Conservation (phyloP, 306 rosid genomes). For the Cajanus cajan region DNA sequence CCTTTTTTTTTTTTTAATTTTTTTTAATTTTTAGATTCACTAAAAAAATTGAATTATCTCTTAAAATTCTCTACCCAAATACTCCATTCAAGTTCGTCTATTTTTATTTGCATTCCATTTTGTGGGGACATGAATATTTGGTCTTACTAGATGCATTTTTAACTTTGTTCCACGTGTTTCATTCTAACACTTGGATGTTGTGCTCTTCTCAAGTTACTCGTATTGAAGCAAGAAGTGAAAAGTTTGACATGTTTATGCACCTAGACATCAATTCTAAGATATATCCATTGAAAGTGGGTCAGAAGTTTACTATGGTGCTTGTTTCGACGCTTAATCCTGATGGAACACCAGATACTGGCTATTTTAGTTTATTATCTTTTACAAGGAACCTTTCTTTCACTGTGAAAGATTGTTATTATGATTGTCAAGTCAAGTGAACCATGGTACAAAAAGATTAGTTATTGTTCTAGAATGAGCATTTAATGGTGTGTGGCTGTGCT, state of each 20-base stretch:
- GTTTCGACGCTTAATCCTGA: constrained; percentile 83
- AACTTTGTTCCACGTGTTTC: neutral
- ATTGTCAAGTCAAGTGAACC: neutral
- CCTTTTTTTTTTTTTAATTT: too few relatives aligned
- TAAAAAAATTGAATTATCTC: neutral
- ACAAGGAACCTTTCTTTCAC: neutral
- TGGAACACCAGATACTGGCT: constrained; percentile 89
- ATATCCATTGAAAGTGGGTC: constrained; percentile 73
- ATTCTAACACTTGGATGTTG: neutral
- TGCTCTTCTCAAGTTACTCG: constrained; percentile 58
- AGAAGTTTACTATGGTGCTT: constrained; percentile 73
- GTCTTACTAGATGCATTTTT: neutral
- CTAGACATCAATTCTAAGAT: constrained; percentile 80
- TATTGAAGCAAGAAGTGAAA: constrained; percentile 90
- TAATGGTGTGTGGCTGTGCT: neutral
- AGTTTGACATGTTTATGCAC: constrained; percentile 97
- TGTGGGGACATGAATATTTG: neutral
- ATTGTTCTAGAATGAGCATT: neutral
- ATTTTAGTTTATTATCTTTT: constrained; percentile 44
- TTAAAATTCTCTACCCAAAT: neutral
- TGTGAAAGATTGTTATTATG: neutral
- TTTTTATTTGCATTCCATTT: neutral
- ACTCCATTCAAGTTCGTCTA: neutral
- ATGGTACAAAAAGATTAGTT: neutral
- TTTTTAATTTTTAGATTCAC: neutral